Conservation (phyloP, 2,329 filamentous ascomycete genomes). For the Trichophyton benhamiae region DNA sequence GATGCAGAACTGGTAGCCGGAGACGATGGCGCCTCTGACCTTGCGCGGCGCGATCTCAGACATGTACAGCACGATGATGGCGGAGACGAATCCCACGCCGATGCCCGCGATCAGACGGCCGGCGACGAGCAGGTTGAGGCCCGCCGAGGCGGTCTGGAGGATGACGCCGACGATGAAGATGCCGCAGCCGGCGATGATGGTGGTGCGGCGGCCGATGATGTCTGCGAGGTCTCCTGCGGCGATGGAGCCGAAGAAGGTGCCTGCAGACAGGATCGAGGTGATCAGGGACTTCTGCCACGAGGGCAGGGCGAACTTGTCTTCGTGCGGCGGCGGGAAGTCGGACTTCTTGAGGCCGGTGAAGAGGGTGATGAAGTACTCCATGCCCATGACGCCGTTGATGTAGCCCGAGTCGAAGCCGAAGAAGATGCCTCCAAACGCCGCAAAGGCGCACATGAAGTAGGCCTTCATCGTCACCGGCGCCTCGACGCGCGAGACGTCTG, state of each 20-base stretch:
- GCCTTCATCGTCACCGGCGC: slow-evolving; percentile 48
- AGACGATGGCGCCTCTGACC: slow-evolving; percentile 67
- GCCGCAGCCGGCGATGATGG: slow-evolving; percentile 56
- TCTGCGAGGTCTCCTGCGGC: slow-evolving; percentile 69
- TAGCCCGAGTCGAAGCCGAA: slow-evolving; percentile 50
- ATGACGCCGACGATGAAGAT: slow-evolving; percentile 59
- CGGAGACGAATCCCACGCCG: slow-evolving; percentile 69
- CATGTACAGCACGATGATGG: slow-evolving; percentile 78
- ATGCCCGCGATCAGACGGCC: slow-evolving; percentile 65
- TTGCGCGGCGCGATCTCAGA: slow-evolving; percentile 63
- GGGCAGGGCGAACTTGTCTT: slow-evolving; percentile 30
- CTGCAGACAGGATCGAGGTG: slow-evolving; percentile 63
- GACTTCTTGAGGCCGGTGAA: slow-evolving; percentile 19
- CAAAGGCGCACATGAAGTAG: slow-evolving; percentile 49
- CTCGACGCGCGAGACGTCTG: slow-evolving; percentile 44
- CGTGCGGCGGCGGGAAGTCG: slow-evolving; percentile 10
- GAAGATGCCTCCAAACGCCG: slow-evolving; percentile 49
- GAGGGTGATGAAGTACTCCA: slow-evolving; percentile 34
- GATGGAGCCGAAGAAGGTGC: slow-evolving; percentile 67
- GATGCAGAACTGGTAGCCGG: slow-evolving; percentile 73
- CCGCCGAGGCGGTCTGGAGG: slow-evolving; percentile 49
- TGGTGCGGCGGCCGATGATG: slow-evolving; percentile 51
- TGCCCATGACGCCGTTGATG: slow-evolving; percentile 41
- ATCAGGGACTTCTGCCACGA: slow-evolving; percentile 48
- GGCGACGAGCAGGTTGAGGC: slow-evolving; percentile 52